Base-by-base conservation (phyloP, 768 basidiomycete genomes). In the Kwoniella shandongensis region DNA sequence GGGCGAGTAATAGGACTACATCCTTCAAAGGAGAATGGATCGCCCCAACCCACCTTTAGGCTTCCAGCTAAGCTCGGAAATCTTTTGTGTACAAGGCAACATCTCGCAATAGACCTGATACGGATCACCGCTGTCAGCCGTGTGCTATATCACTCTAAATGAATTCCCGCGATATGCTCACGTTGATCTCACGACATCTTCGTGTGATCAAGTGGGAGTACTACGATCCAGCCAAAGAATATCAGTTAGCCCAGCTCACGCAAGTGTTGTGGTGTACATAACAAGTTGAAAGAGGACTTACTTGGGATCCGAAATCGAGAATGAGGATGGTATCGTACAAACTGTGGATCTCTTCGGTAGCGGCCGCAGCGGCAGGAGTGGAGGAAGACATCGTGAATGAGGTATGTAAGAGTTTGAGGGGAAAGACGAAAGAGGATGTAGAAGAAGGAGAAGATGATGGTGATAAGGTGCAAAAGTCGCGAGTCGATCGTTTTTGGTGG, bases 201-300 rank as follows among this genome's bases (percentile, higher is more conserved):
- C 96, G 81, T 6, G 93, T 96, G 77, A 98, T 98, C 62, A 99
- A 81, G 81, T 98, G 96, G 64, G 93, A 93, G 78, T 94, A 94
- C 91, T 94, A 61, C 17, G 45, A 27, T 10, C 17, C 11, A 17
- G 45, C 11, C 5, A 7, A 30, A 45, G 7, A 45, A 8, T 17
- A 45, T 18, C n/a, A 12, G 29, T 25, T 13, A 20, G 23, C 7
- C 7, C n/a, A n/a, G 29, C 17, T 22, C 22, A n/a, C n/a, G n/a
- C n/a, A n/a, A n/a, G n/a, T n/a, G n/a, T n/a, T n/a, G n/a, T n/a
- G n/a, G n/a, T n/a, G n/a, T n/a, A n/a, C n/a, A n/a, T n/a, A n/a
- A n/a, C n/a, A n/a, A n/a, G n/a, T n/a, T n/a, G n/a, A n/a, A n/a
- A n/a, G n/a, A n/a, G n/a, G n/a, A 63, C 67, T 42, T 49, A 94